phyloP scores from a whole-genome alignment of 1,284 basidiomycete genomes.

The Sanghuangporus baumii region DNA sequence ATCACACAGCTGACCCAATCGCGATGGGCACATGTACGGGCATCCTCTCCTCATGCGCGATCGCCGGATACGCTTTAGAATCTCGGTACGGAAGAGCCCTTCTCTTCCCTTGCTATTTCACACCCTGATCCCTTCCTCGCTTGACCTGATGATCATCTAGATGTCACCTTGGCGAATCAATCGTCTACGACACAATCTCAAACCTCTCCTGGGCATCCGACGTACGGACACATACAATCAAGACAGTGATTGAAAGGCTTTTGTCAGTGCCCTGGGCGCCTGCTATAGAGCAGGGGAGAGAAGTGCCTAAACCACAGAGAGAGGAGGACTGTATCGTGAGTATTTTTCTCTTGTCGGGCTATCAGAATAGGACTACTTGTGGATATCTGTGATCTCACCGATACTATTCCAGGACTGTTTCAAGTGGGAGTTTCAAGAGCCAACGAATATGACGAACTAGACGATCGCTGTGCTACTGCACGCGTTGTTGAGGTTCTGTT shows the following conservation, averaged over 20 bases:
- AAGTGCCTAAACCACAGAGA: constrained; percentile 46
- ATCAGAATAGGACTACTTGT: not conserved
- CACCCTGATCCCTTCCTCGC: constrained; percentile 20
- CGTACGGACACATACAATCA: constrained; percentile 79
- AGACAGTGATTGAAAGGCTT: constrained; percentile 75
- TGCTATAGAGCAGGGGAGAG: constrained; percentile 48
- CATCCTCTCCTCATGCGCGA: constrained; percentile 62
- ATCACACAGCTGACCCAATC: constrained; percentile 84
- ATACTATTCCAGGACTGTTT: constrained; percentile 53
- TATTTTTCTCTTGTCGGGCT: constrained; percentile 10
- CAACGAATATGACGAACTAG: constrained; percentile 19
- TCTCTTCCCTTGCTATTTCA: not conserved
- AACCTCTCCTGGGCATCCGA: constrained; percentile 81
- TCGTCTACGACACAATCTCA: constrained; percentile 88
- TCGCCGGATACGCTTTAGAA: constrained; percentile 78
- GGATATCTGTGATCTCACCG: not conserved
- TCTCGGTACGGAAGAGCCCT: constrained; percentile 39
- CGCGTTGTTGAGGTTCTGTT: no score
- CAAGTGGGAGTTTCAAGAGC: constrained; percentile 67
- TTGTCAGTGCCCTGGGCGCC: constrained; percentile 72
- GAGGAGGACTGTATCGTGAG: constrained; percentile 63
- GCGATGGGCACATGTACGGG: constrained; percentile 82
- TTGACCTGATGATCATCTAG: constrained; percentile 27
- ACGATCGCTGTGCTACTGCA: not conserved
- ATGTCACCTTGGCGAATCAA: constrained; percentile 81